Percentiles rank a stretch among this genome's conserved stretches.
phyloP scores from a whole-genome alignment of 2,329 filamentous ascomycete species.

The Teratosphaeria viscida region DNA sequence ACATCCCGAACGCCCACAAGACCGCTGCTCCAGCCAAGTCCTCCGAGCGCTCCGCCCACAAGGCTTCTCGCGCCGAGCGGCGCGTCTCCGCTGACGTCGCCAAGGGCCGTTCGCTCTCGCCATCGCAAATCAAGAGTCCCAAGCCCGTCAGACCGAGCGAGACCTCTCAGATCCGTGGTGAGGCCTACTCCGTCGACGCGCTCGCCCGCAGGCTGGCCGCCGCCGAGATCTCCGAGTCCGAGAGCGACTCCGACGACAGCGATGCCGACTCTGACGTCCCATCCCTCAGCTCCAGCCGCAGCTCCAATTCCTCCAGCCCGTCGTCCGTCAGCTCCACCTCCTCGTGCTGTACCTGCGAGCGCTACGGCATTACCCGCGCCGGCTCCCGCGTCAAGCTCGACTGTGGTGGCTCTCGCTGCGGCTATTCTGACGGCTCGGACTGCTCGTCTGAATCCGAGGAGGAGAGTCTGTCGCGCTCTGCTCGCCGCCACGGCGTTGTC shows the following conservation, averaged over 20 bases:
- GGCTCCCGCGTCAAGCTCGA: slow-evolving; percentile 88
- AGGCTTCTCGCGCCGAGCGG: slow-evolving; percentile 32
- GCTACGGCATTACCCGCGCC: slow-evolving; percentile 90
- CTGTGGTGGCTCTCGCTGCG: slow-evolving; percentile 82
- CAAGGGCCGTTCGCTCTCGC: slow-evolving; percentile 79
- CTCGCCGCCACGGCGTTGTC: slow-evolving; percentile 37
- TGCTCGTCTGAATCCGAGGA: slow-evolving; percentile 61
- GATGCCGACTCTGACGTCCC: slow-evolving; percentile 30
- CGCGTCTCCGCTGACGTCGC: slow-evolving; percentile 58
- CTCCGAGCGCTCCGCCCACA: slow-evolving; percentile 15
- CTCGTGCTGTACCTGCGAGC: slow-evolving; percentile 76
- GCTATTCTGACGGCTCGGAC: slow-evolving; percentile 59
- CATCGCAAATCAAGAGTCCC: slow-evolving; percentile 82
- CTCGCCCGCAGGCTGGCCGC: slow-evolving; percentile 53
- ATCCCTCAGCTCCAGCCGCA: slow-evolving; percentile 65
- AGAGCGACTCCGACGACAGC: slow-evolving; percentile 10
- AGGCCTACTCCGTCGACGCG: slow-evolving; percentile 71
- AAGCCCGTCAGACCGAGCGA: slow-evolving; percentile 82
- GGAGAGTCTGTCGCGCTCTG: slow-evolving; percentile 26
- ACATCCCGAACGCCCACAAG: slow-evolving; percentile 57
- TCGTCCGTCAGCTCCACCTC: slow-evolving; percentile 42
- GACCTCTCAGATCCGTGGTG: slow-evolving; percentile 75
- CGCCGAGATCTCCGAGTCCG: slow-evolving; percentile 41
- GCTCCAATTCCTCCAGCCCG: slow-evolving; percentile 49
- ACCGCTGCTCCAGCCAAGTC: slow-evolving; percentile 23